phyloP scores from a whole-genome alignment of 768 basidiomycete genomes.

The Mycena vitilis region DNA sequence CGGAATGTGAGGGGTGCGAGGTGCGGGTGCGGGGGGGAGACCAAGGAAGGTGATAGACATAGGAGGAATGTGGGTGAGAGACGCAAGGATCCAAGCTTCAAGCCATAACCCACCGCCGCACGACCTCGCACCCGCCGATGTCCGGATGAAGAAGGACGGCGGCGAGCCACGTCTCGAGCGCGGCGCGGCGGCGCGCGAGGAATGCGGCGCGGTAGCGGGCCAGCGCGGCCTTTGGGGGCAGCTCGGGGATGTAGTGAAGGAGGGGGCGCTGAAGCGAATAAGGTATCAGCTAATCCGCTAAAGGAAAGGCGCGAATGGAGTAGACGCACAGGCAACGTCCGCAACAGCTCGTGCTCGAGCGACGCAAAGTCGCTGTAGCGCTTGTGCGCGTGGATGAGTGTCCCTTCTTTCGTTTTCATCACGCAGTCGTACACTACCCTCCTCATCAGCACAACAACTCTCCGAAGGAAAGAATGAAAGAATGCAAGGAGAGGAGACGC shows the following conservation, averaged over 20 bases:
- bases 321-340: slow-evolving; percentile 63
- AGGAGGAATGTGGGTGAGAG: no score
- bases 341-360: slow-evolving; percentile 59
- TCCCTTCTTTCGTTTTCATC: slow-evolving; percentile 76
- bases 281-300: no score
- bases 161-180: slow-evolving; percentile 75
- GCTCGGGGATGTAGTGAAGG: slow-evolving; percentile 61
- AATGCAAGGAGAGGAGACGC: slow-evolving; percentile 31
- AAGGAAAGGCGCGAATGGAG: no score
- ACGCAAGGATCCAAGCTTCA: no score
- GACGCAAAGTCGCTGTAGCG: slow-evolving; percentile 75
- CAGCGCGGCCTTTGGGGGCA: slow-evolving; percentile 78
- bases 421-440: slow-evolving; percentile 73
- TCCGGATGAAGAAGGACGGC: slow-evolving; percentile 77
- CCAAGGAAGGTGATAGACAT: no score
- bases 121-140: slow-evolving; percentile 69
- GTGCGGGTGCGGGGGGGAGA: no score
- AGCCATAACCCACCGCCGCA: slow-evolving; percentile 65
- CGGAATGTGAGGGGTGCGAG: no score
- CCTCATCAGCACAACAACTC: no score
- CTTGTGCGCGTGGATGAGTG: slow-evolving; percentile 72
- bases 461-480: neutral
- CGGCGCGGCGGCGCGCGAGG: slow-evolving; percentile 69
- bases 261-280: no score
- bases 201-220: slow-evolving; percentile 76